These are phyloP conservation scores for Epichloe coenophiala DNA, from an alignment of 2,329 filamentous ascomycete species.

Conservation along the genomic window DNA sequence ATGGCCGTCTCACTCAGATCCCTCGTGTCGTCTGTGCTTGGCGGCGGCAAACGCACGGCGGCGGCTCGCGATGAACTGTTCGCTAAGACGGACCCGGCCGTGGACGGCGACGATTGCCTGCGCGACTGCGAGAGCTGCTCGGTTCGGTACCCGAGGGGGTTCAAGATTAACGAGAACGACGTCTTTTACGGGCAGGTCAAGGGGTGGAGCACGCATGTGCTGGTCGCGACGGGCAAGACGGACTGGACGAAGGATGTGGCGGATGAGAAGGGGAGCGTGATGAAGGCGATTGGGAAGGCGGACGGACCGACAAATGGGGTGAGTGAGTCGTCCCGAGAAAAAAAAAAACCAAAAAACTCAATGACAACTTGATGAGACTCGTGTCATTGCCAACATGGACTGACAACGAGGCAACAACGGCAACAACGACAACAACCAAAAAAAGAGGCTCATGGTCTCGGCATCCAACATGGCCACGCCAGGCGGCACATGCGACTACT, in stretches of 20 bases:
- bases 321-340: conserved; percentile 7
- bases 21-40: conserved; percentile 18
- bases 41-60: conserved; percentile 12
- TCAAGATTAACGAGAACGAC: conserved; percentile 65
- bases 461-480: conserved; percentile 84
- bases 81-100: conserved; percentile 53
- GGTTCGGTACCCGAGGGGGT: conserved; percentile 56
- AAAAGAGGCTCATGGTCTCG: conserved; percentile 72
- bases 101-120: conserved; percentile 80
- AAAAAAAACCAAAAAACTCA: not conserved
- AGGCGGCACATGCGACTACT: conserved; percentile 47
- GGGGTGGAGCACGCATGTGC: conserved; percentile 75
- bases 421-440: too few relatives aligned
- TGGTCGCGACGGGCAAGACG: conserved; percentile 89
- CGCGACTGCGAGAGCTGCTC: conserved; percentile 77
- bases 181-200: conserved; percentile 70
- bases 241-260: conserved; percentile 87
- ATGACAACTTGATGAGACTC: too few relatives aligned
- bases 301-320: conserved; percentile 55
- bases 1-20: conserved; percentile 28
- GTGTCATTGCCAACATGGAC: too few relatives aligned
- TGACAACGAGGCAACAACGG: too few relatives aligned
- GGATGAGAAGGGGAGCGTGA: conserved; percentile 72
- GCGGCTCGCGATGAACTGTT: conserved; percentile 45
- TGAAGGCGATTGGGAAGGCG: conserved; percentile 55